phyloP scores from a whole-genome alignment of 148 eudicot species.

The Cornus suecica region DNA sequence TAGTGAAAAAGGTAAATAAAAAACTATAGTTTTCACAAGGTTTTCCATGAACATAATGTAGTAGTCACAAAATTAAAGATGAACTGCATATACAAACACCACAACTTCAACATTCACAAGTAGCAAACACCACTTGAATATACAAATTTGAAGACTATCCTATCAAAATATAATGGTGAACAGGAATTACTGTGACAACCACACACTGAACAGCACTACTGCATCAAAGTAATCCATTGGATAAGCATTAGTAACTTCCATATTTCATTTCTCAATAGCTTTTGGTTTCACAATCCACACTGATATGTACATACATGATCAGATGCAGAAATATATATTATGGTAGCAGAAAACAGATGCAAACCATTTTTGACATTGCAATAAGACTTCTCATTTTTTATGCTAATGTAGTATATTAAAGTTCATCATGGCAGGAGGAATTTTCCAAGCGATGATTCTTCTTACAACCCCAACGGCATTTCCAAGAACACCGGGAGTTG shows the following conservation, averaged over 20 bases:
- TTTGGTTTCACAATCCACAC: not conserved
- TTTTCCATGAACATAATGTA: not conserved
- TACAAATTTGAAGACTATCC: too few species aligned
- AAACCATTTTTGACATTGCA: not conserved
- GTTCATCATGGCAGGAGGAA: slow-evolving; percentile 23
- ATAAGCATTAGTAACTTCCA: not conserved
- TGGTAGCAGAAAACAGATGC: too few species aligned
- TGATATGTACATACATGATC: not conserved
- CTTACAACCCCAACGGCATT: slow-evolving; percentile 72
- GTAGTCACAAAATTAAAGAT: not conserved
- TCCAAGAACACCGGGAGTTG: slow-evolving; percentile 53
- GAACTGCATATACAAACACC: too few species aligned
- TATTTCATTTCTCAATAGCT: not conserved
- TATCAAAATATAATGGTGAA: not conserved
- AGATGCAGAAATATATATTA: not conserved
- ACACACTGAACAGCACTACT: too few species aligned
- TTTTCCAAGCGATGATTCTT: slow-evolving; percentile 28
- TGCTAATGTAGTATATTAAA: slow-evolving; percentile 11
- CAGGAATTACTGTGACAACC: not conserved
- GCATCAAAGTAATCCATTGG: not conserved
- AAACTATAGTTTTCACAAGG: too few species aligned
- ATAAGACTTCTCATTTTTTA: not conserved
- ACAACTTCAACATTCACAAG: too few species aligned
- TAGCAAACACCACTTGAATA: too few species aligned
- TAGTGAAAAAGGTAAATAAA: not conserved